A percentile compares a stretch with the other conserved stretches of the same genome.
These are phyloP conservation scores for Yarrowia divulgata DNA, from an alignment of 805 yeast species.

Conservation along the genomic window DNA sequence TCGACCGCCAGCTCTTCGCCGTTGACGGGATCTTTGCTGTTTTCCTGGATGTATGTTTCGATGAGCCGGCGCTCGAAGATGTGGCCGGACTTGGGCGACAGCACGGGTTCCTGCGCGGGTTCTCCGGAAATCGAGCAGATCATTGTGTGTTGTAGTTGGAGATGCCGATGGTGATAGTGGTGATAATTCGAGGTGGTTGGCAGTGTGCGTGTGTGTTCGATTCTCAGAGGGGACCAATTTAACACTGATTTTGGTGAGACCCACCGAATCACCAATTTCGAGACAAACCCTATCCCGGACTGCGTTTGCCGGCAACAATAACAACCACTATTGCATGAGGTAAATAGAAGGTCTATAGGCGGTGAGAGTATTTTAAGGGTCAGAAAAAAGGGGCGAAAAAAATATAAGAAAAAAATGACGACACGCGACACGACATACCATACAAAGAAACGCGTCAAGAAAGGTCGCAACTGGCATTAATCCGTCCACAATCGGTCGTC, in stretches of 20 bases:
- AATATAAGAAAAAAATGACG: background rate
- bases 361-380: background rate
- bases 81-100: conserved; percentile 69
- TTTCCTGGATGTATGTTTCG: conserved; percentile 65
- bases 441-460: background rate
- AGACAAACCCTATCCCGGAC: background rate
- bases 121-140: conserved; percentile 67
- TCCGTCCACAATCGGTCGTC: background rate
- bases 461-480: no score
- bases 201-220: background rate
- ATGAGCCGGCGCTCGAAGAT: conserved; percentile 72
- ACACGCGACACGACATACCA: background rate
- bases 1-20: conserved; percentile 64
- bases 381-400: background rate
- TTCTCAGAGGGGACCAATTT: background rate
- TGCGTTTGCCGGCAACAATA: background rate
- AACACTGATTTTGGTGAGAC: no score
- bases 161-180: background rate
- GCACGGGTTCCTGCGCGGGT: conserved; percentile 71
- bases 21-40: conserved; percentile 78
- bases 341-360: conserved; percentile 20
- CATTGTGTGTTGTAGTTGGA: conserved; percentile 39
- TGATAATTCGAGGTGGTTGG: conserved; percentile 17
- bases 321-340: background rate
- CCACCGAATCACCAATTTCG: background rate